A percentile compares a stretch with the other conserved stretches of the same genome.
These are phyloP conservation scores for Coniella lustricola DNA, from an alignment of 2,329 filamentous ascomycete genomes.

Conservation along the genomic window DNA sequence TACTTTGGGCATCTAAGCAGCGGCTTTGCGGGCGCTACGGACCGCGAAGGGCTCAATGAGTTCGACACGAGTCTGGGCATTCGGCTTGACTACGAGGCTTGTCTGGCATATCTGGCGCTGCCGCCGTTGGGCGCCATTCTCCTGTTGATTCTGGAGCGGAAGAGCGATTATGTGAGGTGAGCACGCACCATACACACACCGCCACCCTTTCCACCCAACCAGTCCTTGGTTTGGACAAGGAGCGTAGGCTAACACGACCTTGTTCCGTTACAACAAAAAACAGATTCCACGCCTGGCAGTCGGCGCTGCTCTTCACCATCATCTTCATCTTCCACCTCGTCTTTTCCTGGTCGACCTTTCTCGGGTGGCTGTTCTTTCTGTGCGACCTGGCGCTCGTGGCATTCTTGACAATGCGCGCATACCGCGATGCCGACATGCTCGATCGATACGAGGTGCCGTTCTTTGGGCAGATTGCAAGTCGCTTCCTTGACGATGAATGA, in stretches of 20 bases:
- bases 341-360: constrained; percentile 74
- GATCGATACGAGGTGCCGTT: constrained; percentile 80
- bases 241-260: constrained; percentile 17
- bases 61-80: constrained; percentile 89
- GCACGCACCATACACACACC: too few species aligned
- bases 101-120: constrained; percentile 76
- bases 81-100: constrained; percentile 83
- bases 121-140: constrained; percentile 83
- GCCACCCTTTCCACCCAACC: too few species aligned
- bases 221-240: too few species aligned
- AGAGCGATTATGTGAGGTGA: constrained; percentile 93
- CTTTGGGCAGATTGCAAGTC: constrained; percentile 77
- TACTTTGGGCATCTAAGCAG: constrained; percentile 35
- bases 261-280: not conserved
- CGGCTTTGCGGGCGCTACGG: constrained; percentile 22
- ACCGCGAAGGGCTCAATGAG: constrained; percentile 59
- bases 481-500: constrained; percentile 79
- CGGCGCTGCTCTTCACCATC: constrained; percentile 71
- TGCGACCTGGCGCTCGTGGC: constrained; percentile 69
- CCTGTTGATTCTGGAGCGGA: constrained; percentile 78
- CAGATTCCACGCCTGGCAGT: constrained; percentile 96
- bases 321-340: constrained; percentile 73
- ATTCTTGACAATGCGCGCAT: constrained; percentile 71
- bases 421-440: constrained; percentile 68
- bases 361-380: constrained; percentile 78